Evolutionary conservation across 768 basidiomycete genomes (phyloP).

Genomic region (Phylloporus scabripes): DNA sequence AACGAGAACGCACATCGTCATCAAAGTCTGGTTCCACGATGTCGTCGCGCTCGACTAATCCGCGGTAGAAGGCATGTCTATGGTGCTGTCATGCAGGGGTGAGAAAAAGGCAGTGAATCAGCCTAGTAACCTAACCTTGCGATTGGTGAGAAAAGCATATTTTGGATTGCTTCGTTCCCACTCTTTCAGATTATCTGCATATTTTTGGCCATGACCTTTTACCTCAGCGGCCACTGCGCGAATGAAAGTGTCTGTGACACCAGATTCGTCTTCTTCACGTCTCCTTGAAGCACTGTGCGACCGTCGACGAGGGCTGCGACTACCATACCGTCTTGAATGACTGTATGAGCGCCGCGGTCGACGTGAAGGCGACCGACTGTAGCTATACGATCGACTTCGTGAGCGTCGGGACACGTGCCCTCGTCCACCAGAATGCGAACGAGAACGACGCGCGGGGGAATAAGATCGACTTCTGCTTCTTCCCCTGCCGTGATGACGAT

Average conservation of each 20-base stretch:
- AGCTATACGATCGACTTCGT: conserved; percentile 24
- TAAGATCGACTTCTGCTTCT: conserved; percentile 25
- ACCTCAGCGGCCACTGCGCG: conserved; percentile 83
- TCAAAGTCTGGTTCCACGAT: conserved; percentile 65
- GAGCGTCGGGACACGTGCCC: conserved; percentile 23
- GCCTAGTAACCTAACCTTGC: conserved; percentile 39
- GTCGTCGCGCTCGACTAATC: conserved; percentile 56
- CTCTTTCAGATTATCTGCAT: conserved; percentile 67
- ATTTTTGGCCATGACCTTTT: conserved; percentile 70
- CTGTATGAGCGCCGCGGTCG: conserved; percentile 46
- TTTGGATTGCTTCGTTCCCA: conserved; percentile 78
- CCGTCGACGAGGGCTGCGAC: conserved; percentile 45
- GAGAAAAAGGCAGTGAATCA: conserved; percentile 2
- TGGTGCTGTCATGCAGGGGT: conserved; percentile 47
- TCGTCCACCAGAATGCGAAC: conserved; percentile 29
- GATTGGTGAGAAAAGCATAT: conserved; percentile 68
- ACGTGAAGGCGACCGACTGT: conserved; percentile 36
- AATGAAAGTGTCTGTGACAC: conserved; percentile 81
- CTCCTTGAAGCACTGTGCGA: conserved; percentile 30
- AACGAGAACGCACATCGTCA: conserved; percentile 55
- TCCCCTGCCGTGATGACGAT: conserved; percentile 22
- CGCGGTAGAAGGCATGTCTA: conserved; percentile 64
- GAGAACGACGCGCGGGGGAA: conserved; percentile 24
- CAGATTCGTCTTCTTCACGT: conserved; percentile 47
- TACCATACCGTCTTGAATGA: conserved; percentile 38